Evolutionary conservation across 306 rosid genomes (phyloP), one percentile per base, ranked within the genome.

Genomic region (Trichosanthes cucumerina): DNA sequence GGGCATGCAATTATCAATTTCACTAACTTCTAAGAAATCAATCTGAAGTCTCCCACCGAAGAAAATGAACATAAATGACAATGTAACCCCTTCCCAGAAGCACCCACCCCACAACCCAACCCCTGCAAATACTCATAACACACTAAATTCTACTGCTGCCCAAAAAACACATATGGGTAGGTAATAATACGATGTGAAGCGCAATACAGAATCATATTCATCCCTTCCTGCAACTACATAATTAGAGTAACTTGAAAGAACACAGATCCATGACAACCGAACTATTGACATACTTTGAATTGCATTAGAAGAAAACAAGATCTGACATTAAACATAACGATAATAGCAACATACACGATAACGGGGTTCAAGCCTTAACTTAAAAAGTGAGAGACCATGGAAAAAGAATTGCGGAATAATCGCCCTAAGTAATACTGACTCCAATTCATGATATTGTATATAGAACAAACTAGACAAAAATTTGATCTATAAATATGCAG

Each of bases 401-500:
- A 7, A 72, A 72, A 72, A 72, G 77, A 72, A 72, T 72, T 72
- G 77, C 59, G 24, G 26, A 7, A 72, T 28, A 72, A 72, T 72
- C 16, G 59, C 77, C 23, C 39, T 28, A 47, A 72, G 77, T 46
- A 47, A 46, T 72, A 44, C 43, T 19, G 77, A 47, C 21, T 11
- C n/a, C 72, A 19, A 24, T 59, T 58, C 41, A 47, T 43, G 18
- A 43, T 28, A 36, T 19, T 56, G 53, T 24, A 58, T 39, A n/a
- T 23, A 65, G 60, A 6, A n/a, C 34, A 38, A 53, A 57, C 28
- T 19, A 13, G 54, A 10, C 60, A 65, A 39, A 39, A 68, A 56
- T 28, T 62, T 63, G 80, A 76, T 53, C 75, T 59, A 47, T 6
- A 74, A 65, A 21, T 47, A 62, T 38, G 21, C 66, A 64, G 39